phyloP scores from a whole-genome alignment of 2,329 filamentous ascomycete species.

The Colletotrichum tabaci region DNA sequence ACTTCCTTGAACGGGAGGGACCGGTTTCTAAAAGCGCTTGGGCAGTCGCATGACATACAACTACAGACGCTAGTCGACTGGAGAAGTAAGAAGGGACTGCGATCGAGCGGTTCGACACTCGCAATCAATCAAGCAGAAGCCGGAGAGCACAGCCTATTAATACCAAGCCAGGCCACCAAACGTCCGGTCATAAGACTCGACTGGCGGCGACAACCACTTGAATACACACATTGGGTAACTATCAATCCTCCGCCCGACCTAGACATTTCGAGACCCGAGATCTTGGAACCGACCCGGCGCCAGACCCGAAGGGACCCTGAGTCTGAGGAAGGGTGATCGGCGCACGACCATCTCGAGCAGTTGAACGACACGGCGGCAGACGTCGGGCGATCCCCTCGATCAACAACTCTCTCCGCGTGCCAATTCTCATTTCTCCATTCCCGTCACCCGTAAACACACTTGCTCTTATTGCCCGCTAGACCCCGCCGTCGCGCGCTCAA shows the following conservation, averaged over 20 bases:
- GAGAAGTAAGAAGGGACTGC: constrained; percentile 17
- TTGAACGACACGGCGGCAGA: constrained; percentile 6
- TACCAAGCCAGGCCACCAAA: constrained; percentile 19
- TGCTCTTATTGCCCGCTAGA: constrained; percentile 1
- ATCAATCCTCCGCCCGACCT: constrained; percentile 4
- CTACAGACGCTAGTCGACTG: constrained; percentile 12
- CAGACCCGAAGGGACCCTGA: constrained; percentile 10
- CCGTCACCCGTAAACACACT: constrained; percentile 23
- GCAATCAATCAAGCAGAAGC: constrained; percentile 1
- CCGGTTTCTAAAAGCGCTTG: background rate
- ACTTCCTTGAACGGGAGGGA: constrained; percentile 12
- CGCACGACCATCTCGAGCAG: constrained; percentile 27
- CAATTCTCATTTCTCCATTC: constrained; percentile 6
- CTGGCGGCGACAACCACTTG: background rate
- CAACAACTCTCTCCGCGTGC: background rate
- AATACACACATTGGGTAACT: background rate
- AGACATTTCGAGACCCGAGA: constrained; percentile 3
- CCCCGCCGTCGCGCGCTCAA: constrained; percentile 16
- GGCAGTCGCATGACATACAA: constrained; percentile 26
- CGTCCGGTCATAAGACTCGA: background rate
- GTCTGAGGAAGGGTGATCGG: constrained; percentile 4
- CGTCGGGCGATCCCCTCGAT: constrained; percentile 9
- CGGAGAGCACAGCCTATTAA: constrained; percentile 11
- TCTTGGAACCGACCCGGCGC: background rate
- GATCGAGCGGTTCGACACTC: constrained; percentile 7